Percentiles rank a stretch among this genome's conserved stretches.
Conservation (phyloP, 441 rosid genomes). For the Eutrema salsugineum region DNA sequence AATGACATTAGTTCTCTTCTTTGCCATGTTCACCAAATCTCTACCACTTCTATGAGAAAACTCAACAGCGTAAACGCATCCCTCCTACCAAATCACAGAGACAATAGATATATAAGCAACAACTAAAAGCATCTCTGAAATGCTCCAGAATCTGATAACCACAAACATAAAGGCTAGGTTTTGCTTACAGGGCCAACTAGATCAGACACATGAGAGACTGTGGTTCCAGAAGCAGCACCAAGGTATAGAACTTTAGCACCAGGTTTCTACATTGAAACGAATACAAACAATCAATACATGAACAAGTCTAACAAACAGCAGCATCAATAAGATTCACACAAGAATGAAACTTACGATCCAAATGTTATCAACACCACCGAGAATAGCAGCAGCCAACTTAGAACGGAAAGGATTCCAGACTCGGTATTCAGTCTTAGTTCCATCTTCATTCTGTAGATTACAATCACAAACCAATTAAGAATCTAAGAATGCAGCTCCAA, state of each 20-base stretch:
- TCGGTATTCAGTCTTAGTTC: conserved; percentile 83
- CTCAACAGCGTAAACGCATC: conserved; percentile 91
- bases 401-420: conserved; percentile 96
- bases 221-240: conserved; percentile 98
- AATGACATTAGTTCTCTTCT: conserved; percentile 86
- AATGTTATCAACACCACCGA: conserved; percentile 91
- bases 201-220: conserved; percentile 97
- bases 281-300: background rate
- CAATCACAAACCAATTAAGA: background rate
- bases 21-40: conserved; percentile 96
- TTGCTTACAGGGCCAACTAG: conserved; percentile 84
- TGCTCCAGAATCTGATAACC: background rate
- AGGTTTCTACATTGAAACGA: conserved; percentile 45
- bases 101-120: background rate
- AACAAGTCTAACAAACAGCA: background rate
- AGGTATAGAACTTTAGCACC: conserved; percentile 93
- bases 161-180: background rate
- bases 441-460: conserved; percentile 71
- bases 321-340: background rate
- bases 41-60: conserved; percentile 96
- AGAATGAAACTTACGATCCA: conserved; percentile 58
- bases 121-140: too few species aligned
- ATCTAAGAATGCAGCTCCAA: accelerated
- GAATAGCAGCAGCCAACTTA: conserved; percentile 87
- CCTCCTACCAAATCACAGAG: conserved; percentile 40